These are phyloP conservation scores for Urtica urens DNA, from an alignment of 306 rosid species.

Conservation along the genomic window DNA sequence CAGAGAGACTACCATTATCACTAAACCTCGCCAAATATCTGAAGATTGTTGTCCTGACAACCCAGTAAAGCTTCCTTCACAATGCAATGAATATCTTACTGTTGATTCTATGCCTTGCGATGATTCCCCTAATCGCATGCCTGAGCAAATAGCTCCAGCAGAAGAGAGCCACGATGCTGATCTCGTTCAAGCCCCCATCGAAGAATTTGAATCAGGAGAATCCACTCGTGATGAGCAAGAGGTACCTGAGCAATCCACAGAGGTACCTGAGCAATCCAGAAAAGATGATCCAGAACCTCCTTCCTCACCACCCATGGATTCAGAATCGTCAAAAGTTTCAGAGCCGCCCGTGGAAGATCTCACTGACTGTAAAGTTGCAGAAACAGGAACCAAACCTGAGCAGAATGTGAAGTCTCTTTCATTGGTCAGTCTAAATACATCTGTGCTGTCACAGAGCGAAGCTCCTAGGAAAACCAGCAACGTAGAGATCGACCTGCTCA, in stretches of 20 bases:
- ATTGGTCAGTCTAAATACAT: conserved; percentile 19
- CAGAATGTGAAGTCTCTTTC: conserved; percentile 29
- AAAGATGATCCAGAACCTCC: conserved; percentile 19
- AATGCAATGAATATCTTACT: conserved; percentile 17
- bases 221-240: conserved; percentile 21
- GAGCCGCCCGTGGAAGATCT: conserved; percentile 16
- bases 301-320: conserved; percentile 18
- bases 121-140: conserved; percentile 17
- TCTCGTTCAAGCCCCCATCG: conserved; percentile 14
- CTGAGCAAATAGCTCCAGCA: conserved; percentile 12
- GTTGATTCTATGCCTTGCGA: conserved; percentile 17
- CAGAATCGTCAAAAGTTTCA: conserved; percentile 29
- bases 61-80: conserved; percentile 24
- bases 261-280: conserved; percentile 30
- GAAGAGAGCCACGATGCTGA: conserved; percentile 17
- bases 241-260: conserved; percentile 18
- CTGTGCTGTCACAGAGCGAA: conserved; percentile 19
- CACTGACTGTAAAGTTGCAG: conserved; percentile 23
- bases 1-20: conserved; percentile 22
- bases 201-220: conserved; percentile 23
- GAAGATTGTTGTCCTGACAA: conserved; percentile 26
- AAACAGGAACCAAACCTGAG: conserved; percentile 34
- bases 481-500: conserved; percentile 19
- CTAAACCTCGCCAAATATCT: conserved; percentile 30
- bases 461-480: conserved; percentile 30